Evolutionary conservation across 805 yeast species (phyloP).

Genomic region (Debaryomyces tyrocola): DNA sequence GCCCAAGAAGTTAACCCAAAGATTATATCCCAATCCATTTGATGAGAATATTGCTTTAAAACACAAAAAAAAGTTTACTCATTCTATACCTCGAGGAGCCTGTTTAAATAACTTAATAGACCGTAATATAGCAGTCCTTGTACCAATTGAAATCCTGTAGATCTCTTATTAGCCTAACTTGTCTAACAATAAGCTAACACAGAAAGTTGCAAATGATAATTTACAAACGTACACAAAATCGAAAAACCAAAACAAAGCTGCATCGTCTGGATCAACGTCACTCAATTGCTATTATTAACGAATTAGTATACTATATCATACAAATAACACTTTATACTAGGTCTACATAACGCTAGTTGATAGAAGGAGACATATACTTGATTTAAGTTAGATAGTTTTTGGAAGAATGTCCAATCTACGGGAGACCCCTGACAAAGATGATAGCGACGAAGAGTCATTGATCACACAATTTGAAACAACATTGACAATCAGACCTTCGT

Average conservation of each 20-base stretch:
- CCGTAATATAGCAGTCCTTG: too few relatives aligned
- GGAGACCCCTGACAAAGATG: conserved; percentile 12
- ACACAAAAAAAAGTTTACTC: background rate
- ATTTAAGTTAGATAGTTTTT: background rate
- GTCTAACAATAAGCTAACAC: background rate
- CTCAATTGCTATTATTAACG: background rate
- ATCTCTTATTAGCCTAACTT: too few relatives aligned
- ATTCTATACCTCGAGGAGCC: too few relatives aligned
- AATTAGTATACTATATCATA: background rate
- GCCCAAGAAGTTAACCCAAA: conserved; percentile 21
- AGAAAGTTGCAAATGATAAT: background rate
- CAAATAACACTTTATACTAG: too few relatives aligned
- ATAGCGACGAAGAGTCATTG: conserved; percentile 39
- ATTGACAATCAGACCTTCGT: conserved; percentile 38
- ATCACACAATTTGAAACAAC: conserved; percentile 46
- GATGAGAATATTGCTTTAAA: background rate
- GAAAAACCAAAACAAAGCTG: background rate
- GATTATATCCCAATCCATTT: background rate
- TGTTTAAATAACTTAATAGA: too few relatives aligned
- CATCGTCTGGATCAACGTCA: background rate
- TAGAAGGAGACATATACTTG: too few relatives aligned
- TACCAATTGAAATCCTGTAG: too few relatives aligned
- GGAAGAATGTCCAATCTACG: conserved; percentile 7
- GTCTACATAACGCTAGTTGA: too few relatives aligned
- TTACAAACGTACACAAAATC: background rate